Evolutionary conservation across 805 yeast genomes (phyloP).

Genomic region (Candida lessepsii): DNA sequence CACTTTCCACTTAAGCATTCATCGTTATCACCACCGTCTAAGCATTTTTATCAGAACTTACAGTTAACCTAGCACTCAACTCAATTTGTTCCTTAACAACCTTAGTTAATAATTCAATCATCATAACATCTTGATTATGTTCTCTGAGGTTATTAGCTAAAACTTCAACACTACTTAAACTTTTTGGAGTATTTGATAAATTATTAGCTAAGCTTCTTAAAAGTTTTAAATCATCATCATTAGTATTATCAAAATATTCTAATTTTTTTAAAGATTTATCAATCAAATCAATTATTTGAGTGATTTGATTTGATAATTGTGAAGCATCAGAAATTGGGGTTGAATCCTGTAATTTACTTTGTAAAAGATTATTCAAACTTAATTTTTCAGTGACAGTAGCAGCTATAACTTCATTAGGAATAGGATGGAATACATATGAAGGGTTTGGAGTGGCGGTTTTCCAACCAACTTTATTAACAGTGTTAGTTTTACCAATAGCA

Average conservation of each 20-base stretch:
- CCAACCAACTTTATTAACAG: conserved; percentile 29
- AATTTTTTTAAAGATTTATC: conserved; percentile 51
- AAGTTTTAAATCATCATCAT: conserved; percentile 51
- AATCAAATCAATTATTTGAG: conserved; percentile 45
- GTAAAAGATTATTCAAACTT: conserved; percentile 45
- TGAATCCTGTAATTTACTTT: conserved; percentile 21
- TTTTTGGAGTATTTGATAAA: conserved; percentile 50
- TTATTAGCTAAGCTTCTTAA: conserved; percentile 65
- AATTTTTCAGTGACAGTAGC: conserved; percentile 55
- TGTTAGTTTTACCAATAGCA: conserved; percentile 52
- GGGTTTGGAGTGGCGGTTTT: conserved; percentile 27
- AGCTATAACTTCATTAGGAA: conserved; percentile 63
- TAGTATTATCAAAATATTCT: conserved; percentile 30
- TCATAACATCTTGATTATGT: conserved; percentile 75
- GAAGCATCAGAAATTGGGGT: conserved; percentile 35
- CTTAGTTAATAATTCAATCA: conserved; percentile 79
- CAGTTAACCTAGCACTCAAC: conserved; percentile 70
- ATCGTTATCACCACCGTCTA: not conserved
- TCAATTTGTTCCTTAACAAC: conserved; percentile 84
- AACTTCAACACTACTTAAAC: conserved; percentile 48
- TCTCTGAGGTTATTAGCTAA: conserved; percentile 62
- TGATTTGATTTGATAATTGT: conserved; percentile 46
- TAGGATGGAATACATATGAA: conserved; percentile 69
- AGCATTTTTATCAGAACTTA: conserved; percentile 23
- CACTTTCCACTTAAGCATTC: too few species aligned